Conservation (phyloP, 441 rosid genomes). For the Lepidium campestre region DNA sequence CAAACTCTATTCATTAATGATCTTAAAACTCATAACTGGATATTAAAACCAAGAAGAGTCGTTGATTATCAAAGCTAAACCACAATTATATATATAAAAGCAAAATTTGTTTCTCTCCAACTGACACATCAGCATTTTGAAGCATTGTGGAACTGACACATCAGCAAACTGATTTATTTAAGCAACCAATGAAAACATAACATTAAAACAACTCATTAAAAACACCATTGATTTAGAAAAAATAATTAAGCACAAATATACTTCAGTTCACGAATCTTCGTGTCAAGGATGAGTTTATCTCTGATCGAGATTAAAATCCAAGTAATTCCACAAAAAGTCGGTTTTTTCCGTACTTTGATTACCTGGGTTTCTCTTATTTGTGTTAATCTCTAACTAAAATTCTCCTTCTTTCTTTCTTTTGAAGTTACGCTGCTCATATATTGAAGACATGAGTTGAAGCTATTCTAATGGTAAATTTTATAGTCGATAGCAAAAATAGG, state of each 20-base stretch:
- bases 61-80: no score
- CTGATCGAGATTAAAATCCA: constrained; percentile 74
- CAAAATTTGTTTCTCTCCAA: no score
- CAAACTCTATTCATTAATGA: no score
- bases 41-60: no score
- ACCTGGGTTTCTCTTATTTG: neutral
- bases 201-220: no score
- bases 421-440: constrained; percentile 58
- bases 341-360: neutral
- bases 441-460: constrained; percentile 76
- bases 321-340: constrained; percentile 39
- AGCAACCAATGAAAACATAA: no score
- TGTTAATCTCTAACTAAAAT: neutral
- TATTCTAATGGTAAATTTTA: constrained; percentile 54
- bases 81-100: no score
- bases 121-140: no score
- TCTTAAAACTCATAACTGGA: no score
- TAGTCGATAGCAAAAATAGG: neutral
- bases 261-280: constrained; percentile 62
- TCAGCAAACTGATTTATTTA: no score
- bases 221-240: no score
- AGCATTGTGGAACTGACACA: constrained; percentile 23
- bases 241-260: constrained; percentile 20
- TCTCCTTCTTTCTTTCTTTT: neutral
- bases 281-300: constrained; percentile 50